Conservation (phyloP, 2,329 filamentous ascomycete genomes). For the Paraconiothyrium sp. region DNA sequence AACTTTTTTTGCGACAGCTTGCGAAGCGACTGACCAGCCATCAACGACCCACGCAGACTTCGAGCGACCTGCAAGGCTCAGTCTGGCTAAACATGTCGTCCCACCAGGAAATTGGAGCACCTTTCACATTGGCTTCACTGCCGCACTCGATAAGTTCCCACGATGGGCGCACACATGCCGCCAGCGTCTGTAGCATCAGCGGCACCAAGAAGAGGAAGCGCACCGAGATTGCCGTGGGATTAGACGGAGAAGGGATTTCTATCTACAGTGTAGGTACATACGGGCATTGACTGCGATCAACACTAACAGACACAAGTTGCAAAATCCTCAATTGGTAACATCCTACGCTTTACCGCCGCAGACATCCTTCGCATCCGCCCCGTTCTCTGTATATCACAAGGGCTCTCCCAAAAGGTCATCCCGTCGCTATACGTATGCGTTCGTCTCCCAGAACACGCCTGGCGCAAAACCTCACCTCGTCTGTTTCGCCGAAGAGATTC, state of each 20-base stretch:
- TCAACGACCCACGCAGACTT: constrained; percentile 36
- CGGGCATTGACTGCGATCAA: constrained; percentile 13
- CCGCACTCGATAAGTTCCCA: constrained; percentile 53
- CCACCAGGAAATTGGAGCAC: constrained; percentile 47
- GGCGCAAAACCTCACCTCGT: constrained; percentile 62
- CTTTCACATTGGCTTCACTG: constrained; percentile 55
- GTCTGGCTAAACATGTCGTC: constrained; percentile 49
- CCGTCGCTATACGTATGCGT: constrained; percentile 66
- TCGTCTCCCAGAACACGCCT: constrained; percentile 56
- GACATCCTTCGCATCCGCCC: constrained; percentile 65
- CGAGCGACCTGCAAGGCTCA: constrained; percentile 18
- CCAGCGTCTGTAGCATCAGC: constrained; percentile 63
- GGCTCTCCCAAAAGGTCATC: constrained; percentile 53
- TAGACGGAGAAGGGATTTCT: constrained; percentile 69
- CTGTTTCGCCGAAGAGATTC: constrained; percentile 62
- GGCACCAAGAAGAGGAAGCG: constrained; percentile 69
- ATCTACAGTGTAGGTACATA: constrained; percentile 66
- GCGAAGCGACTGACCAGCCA: not conserved
- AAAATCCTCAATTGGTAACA: constrained; percentile 67
- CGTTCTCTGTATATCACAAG: constrained; percentile 67
- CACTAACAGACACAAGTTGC: constrained; percentile 56
- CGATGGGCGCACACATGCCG: constrained; percentile 52
- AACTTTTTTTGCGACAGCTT: constrained; percentile 34
- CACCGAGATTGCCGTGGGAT: constrained; percentile 67
- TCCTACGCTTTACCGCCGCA: constrained; percentile 71